A percentile compares a stretch with the other conserved stretches of the same genome.
phyloP scores from a whole-genome alignment of 345 rosid genomes.

The Eucalyptus microcorys region DNA sequence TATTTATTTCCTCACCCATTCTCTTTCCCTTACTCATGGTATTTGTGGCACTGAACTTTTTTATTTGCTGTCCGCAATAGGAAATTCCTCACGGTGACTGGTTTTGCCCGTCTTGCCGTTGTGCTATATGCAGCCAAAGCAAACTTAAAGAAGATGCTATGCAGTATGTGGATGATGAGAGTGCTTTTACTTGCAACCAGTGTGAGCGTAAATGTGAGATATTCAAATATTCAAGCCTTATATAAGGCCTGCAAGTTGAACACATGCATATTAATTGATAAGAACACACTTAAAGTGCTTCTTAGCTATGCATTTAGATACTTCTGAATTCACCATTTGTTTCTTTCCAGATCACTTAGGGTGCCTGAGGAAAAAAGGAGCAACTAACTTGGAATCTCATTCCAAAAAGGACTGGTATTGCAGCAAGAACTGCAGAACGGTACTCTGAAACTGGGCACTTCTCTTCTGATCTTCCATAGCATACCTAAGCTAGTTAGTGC shows the following conservation, averaged over 20 bases:
- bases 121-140: conserved; percentile 33
- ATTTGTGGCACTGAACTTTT: background rate
- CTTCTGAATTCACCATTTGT: background rate
- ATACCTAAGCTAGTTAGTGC: background rate
- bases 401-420: conserved; percentile 37
- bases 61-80: background rate
- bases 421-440: conserved; percentile 29
- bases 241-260: background rate
- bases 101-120: conserved; percentile 77
- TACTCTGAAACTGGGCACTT: background rate
- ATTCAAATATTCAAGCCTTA: background rate
- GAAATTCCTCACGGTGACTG: conserved; percentile 53
- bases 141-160: background rate
- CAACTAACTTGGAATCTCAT: background rate
- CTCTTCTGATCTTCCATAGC: background rate
- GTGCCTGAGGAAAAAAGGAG: conserved; percentile 9
- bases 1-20: background rate
- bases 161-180: background rate
- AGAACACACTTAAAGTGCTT: background rate
- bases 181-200: conserved; percentile 30
- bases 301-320: background rate
- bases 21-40: background rate
- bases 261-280: background rate
- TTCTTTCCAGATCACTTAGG: conserved; percentile 21
- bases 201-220: conserved; percentile 38